These are phyloP conservation scores for Candida awuae DNA, from an alignment of 805 yeast genomes.

Conservation along the genomic window DNA sequence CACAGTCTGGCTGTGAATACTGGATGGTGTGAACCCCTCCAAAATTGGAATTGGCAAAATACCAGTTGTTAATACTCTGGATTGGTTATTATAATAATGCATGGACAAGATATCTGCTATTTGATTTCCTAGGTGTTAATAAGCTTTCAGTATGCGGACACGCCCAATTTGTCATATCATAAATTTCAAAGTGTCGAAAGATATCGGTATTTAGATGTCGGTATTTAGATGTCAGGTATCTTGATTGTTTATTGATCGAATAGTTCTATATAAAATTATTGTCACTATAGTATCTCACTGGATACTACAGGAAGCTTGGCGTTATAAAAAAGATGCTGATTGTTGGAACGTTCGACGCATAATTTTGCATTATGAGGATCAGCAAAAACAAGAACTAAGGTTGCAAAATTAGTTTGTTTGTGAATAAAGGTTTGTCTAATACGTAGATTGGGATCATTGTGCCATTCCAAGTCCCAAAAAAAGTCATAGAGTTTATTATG, in stretches of 20 bases:
- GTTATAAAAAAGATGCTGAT: conserved; percentile 29
- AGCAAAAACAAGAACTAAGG: conserved; percentile 38
- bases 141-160: no score
- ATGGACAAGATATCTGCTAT: no score
- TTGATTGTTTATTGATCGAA: conserved; percentile 1
- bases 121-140: no score
- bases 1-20: conserved; percentile 5
- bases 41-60: conserved; percentile 5
- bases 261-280: neutral
- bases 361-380: conserved; percentile 38
- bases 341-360: conserved; percentile 48
- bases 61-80: no score
- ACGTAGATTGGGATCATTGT: conserved; percentile 17
- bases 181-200: no score
- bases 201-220: no score
- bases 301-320: conserved; percentile 22
- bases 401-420: conserved; percentile 10
- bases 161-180: no score
- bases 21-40: neutral
- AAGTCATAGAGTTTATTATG: conserved; percentile 28
- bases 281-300: conserved; percentile 28
- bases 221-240: no score
- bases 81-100: no score
- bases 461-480: conserved; percentile 46
- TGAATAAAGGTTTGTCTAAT: conserved; percentile 12